A percentile compares a stretch with the other conserved stretches of the same genome.
These are phyloP conservation scores for Globisporangium solare DNA, from an alignment of 352 stramenopile genomes.

Conservation along the genomic window DNA sequence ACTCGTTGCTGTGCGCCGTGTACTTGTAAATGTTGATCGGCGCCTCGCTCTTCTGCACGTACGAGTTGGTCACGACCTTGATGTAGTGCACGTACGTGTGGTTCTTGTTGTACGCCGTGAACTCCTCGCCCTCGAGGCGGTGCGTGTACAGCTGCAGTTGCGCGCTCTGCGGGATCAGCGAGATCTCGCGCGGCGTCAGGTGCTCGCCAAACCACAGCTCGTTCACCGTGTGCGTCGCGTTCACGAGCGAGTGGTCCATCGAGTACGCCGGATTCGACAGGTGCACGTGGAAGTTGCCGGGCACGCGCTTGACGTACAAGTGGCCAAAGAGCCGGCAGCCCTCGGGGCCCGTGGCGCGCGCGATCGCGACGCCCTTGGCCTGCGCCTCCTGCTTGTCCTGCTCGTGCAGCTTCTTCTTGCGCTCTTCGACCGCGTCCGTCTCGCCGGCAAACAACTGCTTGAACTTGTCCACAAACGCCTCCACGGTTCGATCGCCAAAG, in stretches of 20 bases:
- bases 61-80: constrained; percentile 95
- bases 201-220: constrained; percentile 95
- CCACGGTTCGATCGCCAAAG: constrained; percentile 92
- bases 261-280: constrained; percentile 94
- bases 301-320: constrained; percentile 89
- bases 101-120: constrained; percentile 91
- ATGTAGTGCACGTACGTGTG: constrained; percentile 99
- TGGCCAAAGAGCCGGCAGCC: constrained; percentile 76
- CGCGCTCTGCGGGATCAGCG: constrained; percentile 84
- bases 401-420: constrained; percentile 93
- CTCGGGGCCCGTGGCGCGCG: constrained; percentile 57
- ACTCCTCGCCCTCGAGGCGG: constrained; percentile 90
- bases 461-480: constrained; percentile 89
- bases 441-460: constrained; percentile 83
- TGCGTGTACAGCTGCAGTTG: constrained; percentile 91
- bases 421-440: constrained; percentile 58
- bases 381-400: constrained; percentile 88
- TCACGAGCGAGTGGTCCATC: constrained; percentile 85
- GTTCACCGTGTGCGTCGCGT: constrained; percentile 95
- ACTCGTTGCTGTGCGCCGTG: constrained; percentile 87
- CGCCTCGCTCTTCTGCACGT: constrained; percentile 59
- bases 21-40: constrained; percentile 86
- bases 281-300: constrained; percentile 98
- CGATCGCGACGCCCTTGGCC: constrained; percentile 54
- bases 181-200: constrained; percentile 39